A percentile compares a stretch with the other conserved stretches of the same genome.
phyloP scores from a whole-genome alignment of 2,329 filamentous ascomycete species.

The Nemania sp. region DNA sequence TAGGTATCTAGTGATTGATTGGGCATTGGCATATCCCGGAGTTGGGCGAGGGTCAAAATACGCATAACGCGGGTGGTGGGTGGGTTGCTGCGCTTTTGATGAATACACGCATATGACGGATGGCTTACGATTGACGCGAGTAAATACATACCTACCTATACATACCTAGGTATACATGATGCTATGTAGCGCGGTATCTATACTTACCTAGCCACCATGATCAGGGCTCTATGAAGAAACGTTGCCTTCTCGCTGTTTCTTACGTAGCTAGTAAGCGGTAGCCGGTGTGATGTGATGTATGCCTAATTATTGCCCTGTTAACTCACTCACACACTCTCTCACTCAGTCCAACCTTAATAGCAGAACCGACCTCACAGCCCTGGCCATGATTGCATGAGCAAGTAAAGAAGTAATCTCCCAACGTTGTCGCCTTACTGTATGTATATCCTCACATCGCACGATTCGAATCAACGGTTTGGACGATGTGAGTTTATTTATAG shows the following conservation, averaged over 20 bases:
- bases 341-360: neutral
- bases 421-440: constrained; percentile 2
- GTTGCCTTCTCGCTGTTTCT: neutral
- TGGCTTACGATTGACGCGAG: neutral
- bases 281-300: neutral
- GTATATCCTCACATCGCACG: neutral
- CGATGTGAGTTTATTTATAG: neutral
- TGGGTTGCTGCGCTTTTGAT: neutral
- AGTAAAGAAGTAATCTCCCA: neutral
- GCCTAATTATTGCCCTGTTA: neutral
- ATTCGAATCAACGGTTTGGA: neutral
- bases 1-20: neutral
- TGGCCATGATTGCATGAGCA: neutral
- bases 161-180: no score
- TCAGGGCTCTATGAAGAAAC: no score
- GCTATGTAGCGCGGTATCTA: neutral
- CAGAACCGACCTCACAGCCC: neutral
- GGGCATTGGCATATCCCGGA: neutral
- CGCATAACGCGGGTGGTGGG: neutral
- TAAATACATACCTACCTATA: no score
- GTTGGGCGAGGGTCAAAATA: neutral
- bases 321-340: neutral
- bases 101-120: neutral
- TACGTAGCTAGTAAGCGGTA: neutral
- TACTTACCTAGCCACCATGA: neutral